phyloP scores from a whole-genome alignment of 1,139 yeast species.

The Suhomyces maxii region DNA sequence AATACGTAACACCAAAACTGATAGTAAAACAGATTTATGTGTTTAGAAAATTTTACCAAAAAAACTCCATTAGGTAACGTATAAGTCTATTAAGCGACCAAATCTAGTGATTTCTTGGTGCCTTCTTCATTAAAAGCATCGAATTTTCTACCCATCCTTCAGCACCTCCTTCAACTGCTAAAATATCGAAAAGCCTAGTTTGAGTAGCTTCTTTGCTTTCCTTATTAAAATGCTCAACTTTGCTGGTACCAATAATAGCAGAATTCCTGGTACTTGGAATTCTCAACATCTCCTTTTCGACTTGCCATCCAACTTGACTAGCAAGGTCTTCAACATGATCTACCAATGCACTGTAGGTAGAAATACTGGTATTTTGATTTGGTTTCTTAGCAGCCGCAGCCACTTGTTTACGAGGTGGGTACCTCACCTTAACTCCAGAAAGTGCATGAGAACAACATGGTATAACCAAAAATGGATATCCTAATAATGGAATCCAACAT shows the following conservation, averaged over 20 bases:
- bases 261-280: slow-evolving; percentile 95
- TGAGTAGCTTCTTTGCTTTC: slow-evolving; percentile 29
- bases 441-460: slow-evolving; percentile 95
- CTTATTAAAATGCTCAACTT: slow-evolving; percentile 23
- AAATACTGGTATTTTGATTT: slow-evolving; percentile 23
- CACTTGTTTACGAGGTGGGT: slow-evolving; percentile 38
- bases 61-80: too few species aligned
- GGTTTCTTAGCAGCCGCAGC: background rate
- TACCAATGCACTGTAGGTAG: slow-evolving; percentile 80
- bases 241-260: slow-evolving; percentile 70
- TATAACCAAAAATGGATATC: slow-evolving; percentile 83
- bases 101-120: slow-evolving; percentile 33
- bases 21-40: too few species aligned
- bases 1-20: too few species aligned
- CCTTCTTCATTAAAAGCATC: slow-evolving; percentile 58
- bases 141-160: slow-evolving; percentile 87
- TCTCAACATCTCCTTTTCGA: slow-evolving; percentile 81
- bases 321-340: slow-evolving; percentile 81
- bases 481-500: slow-evolving; percentile 90
- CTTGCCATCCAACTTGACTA: slow-evolving; percentile 72
- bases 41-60: too few species aligned
- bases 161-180: slow-evolving; percentile 81
- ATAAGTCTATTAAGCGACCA: background rate
- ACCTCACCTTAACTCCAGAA: slow-evolving; percentile 73
- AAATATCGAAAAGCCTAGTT: slow-evolving; percentile 52